Evolutionary conservation across 805 yeast species (phyloP).

Genomic region (Cyberlindnera subsufficiens): DNA sequence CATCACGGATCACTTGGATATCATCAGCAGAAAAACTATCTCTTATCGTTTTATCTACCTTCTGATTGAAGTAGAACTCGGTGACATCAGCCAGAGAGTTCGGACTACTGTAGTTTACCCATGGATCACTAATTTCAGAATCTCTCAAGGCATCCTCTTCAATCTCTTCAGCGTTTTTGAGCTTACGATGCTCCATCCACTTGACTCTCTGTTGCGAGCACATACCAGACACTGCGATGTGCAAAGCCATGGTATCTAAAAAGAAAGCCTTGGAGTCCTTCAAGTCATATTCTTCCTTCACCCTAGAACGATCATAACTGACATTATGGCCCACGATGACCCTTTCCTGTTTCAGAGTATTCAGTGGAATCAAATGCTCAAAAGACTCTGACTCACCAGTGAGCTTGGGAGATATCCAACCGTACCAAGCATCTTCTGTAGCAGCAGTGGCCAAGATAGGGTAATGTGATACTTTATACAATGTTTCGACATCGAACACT

Average conservation of each 20-base stretch:
- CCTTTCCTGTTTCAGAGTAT: conserved; percentile 39
- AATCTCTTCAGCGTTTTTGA: conserved; percentile 18
- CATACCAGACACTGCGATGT: conserved; percentile 85
- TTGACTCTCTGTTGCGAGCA: conserved; percentile 84
- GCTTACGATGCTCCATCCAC: conserved; percentile 56
- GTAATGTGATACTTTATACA: conserved; percentile 68
- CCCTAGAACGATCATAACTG: conserved; percentile 84
- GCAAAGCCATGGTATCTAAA: conserved; percentile 89
- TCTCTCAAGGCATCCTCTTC: conserved; percentile 17
- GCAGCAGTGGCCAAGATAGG: conserved; percentile 80
- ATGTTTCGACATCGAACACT: conserved; percentile 85
- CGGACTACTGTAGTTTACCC: conserved; percentile 73
- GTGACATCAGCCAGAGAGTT: conserved; percentile 82
- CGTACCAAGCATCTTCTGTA: conserved; percentile 79
- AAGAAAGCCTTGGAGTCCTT: conserved; percentile 66
- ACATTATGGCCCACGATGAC: conserved; percentile 87
- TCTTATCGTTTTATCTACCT: conserved; percentile 61
- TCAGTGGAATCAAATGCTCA: conserved; percentile 75
- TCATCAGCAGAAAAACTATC: conserved; percentile 55
- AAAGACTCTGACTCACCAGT: conserved; percentile 39
- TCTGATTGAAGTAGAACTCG: conserved; percentile 64
- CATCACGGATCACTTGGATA: conserved; percentile 44
- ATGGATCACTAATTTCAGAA: conserved; percentile 59
- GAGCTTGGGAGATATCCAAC: conserved; percentile 89
- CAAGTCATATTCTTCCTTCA: conserved; percentile 75